These are phyloP conservation scores for Trametes cinnabarina DNA, from an alignment of 768 basidiomycete genomes.

Conservation along the genomic window DNA sequence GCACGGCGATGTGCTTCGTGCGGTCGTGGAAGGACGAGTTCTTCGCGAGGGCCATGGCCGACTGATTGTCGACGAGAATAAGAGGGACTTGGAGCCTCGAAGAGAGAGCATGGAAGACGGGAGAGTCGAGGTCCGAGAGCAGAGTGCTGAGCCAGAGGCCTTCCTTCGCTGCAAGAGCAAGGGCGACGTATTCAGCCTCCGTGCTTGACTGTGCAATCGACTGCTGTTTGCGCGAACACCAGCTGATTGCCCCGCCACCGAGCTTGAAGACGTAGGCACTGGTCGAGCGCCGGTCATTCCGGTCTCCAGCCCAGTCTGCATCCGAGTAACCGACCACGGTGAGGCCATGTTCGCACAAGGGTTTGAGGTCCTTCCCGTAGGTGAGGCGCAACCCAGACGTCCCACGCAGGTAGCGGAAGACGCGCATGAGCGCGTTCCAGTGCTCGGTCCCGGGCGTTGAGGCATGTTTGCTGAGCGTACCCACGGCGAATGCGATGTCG, in stretches of 20 bases:
- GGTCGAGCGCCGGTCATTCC: slow-evolving; percentile 5
- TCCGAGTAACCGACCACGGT: slow-evolving; percentile 4
- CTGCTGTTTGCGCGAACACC: slow-evolving; percentile 38
- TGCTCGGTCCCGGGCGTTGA: slow-evolving; percentile 16
- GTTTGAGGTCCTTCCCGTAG: not conserved
- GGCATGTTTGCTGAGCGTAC: slow-evolving; percentile 10
- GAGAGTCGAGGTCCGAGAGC: not conserved
- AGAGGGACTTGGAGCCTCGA: too few species aligned
- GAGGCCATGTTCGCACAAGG: not conserved
- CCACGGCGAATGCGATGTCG: slow-evolving; percentile 23
- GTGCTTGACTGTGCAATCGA: slow-evolving; percentile 37
- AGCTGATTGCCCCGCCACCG: slow-evolving; percentile 30
- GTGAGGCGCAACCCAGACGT: slow-evolving; percentile 19
- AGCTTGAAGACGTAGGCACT: slow-evolving; percentile 29
- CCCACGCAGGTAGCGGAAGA: slow-evolving; percentile 29
- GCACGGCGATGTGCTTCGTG: slow-evolving; percentile 37
- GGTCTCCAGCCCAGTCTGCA: not conserved
- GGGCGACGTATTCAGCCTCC: slow-evolving; percentile 23
- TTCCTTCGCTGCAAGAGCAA: slow-evolving; percentile 31
- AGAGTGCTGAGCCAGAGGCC: slow-evolving; percentile 5
- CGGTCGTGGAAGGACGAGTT: slow-evolving; percentile 27
- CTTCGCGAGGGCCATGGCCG: slow-evolving; percentile 26
- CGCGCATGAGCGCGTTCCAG: slow-evolving; percentile 24
- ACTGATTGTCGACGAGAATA: slow-evolving; percentile 10
- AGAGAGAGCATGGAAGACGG: slow-evolving; percentile 7